Conservation (phyloP, 805 yeast genomes). For the Priceomyces fermenticarens region DNA sequence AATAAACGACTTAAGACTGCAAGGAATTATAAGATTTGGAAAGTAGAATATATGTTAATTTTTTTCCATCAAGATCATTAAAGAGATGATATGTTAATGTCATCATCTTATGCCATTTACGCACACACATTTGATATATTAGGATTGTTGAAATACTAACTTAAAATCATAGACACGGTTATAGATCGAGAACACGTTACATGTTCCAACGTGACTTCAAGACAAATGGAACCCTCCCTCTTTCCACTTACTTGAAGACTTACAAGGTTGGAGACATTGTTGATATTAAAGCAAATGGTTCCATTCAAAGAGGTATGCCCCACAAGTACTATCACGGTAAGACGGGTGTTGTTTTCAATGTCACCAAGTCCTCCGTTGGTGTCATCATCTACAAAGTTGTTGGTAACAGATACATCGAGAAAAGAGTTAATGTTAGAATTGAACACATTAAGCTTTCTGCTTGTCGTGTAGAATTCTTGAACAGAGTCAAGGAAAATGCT, state of each 20-base stretch:
- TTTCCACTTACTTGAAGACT: conserved; percentile 95
- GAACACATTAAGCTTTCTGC: conserved; percentile 99
- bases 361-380: conserved; percentile 98
- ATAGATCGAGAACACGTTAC: conserved; percentile 99
- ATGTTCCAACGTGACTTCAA: conserved; percentile 99
- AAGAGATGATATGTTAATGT: no score
- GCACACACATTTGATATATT: no score
- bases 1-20: no score
- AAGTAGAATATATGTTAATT: no score
- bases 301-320: conserved; percentile 99
- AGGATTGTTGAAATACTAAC: conserved; percentile 20
- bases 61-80: no score
- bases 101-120: no score
- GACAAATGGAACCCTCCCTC: conserved; percentile 90
- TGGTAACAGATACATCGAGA: conserved; percentile 98
- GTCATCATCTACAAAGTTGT: conserved; percentile 97
- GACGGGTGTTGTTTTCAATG: conserved; percentile 99
- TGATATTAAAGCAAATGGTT: conserved; percentile 98
- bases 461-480: conserved; percentile 98
- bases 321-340: conserved; percentile 99
- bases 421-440: conserved; percentile 97
- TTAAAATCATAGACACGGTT: conserved; percentile 67
- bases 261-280: conserved; percentile 99
- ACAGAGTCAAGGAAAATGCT: conserved; percentile 97
- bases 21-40: no score